Base-by-base conservation (phyloP, 129 eudicot genomes). In the Tagetes patula region DNA sequence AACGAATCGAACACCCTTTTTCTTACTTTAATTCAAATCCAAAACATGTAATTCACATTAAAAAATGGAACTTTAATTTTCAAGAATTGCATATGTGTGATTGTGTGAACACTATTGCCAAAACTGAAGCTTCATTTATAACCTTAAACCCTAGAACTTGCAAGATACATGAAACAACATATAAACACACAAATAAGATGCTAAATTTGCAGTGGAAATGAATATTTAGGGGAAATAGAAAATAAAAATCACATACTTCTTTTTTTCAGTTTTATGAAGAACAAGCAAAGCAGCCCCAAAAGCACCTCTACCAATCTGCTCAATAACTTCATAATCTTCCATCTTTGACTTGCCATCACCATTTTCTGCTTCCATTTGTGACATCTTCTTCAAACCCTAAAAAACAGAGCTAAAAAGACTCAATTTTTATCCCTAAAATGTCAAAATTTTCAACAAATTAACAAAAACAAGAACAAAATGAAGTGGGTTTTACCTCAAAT, bases 301-400 rank as follows among this genome's bases (percentile, higher is more conserved):
- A 72, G 94, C 85, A 1, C 99, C 97, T 86, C 94, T 90, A 20
- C 99, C 99, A 88, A 95, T 90, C 91, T 90, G 99, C 87, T 95
- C 97, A 39, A 88, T 85, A 32, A 90, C 94, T 85, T 95, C 90
- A 77, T 95, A 95, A 50, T 84, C 94, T 39, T 88, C 97, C 91
- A 94, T 83, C 86, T 83, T 90, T 6, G 88, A 87, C 85, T 77
- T 79, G 38, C 71, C 52, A 79, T 85, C 92, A 14, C 87, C 84
- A 77, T 77, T 82, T 75, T 86, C 92, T 8, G 68, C 69, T 78
- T 79, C 89, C 92, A 84, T 85, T 67, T 75, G 80, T 3, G 77
- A 80, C 75, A 81, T 56, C 8, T 67, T 63, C 77, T 71, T 76
- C 67, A 47, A 56, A 67, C 58, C 77, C 64, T 45, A 72, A 48